Conservation (phyloP, 1,139 yeast genomes). For the Geotrichum phurueaensis region DNA sequence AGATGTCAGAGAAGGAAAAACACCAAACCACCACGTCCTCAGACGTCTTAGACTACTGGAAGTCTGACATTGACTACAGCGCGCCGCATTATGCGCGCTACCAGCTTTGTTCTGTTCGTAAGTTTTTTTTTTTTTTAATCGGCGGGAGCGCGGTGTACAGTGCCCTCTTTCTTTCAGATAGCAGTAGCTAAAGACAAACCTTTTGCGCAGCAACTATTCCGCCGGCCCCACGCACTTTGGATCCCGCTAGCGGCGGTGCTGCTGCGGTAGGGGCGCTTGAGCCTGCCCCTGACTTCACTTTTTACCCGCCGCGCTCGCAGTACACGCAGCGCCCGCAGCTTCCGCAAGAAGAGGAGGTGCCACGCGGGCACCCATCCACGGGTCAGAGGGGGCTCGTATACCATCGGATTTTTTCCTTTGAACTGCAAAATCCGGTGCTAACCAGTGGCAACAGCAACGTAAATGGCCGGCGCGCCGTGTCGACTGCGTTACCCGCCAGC, state of each 20-base stretch:
- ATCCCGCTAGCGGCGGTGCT: no score
- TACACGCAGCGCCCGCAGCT: background rate
- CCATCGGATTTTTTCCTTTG: background rate
- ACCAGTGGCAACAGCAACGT: background rate
- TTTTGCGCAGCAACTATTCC: background rate
- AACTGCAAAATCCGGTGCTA: background rate
- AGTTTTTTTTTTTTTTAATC: background rate
- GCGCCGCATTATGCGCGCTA: constrained; percentile 13
- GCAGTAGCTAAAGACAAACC: background rate
- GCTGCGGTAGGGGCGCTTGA: background rate
- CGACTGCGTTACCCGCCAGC: no score
- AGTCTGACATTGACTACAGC: constrained; percentile 6
- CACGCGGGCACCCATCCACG: no score
- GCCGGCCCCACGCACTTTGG: background rate
- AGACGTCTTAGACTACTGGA: background rate
- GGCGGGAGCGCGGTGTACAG: background rate
- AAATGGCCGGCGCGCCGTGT: background rate
- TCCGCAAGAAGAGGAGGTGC: background rate
- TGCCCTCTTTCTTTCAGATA: background rate
- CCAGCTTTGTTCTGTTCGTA: constrained; percentile 8
- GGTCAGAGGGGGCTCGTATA: background rate
- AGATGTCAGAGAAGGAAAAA: background rate
- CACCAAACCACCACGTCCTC: background rate
- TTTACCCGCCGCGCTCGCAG: constrained; percentile 13
- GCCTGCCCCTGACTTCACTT: background rate